A percentile compares a stretch with the other conserved stretches of the same genome.
These are phyloP conservation scores for Salix suchowensis DNA, from an alignment of 345 rosid genomes.

Conservation along the genomic window DNA sequence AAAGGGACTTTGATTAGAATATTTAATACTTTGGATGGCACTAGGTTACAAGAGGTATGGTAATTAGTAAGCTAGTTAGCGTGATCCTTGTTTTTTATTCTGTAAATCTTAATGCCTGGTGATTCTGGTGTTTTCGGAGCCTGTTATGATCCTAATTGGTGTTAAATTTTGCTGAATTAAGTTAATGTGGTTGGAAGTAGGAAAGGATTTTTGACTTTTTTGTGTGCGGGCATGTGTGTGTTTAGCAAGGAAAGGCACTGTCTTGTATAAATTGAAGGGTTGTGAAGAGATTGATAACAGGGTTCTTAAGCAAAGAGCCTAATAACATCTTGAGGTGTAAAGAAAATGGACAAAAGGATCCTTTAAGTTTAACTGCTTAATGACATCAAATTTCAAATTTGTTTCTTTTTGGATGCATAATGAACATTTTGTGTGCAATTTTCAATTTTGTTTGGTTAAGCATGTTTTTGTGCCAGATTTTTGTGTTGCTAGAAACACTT, in stretches of 20 bases:
- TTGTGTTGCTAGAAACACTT: not conserved
- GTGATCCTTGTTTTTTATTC: not conserved
- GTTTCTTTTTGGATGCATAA: not conserved
- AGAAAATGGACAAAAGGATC: not conserved
- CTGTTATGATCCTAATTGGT: not conserved
- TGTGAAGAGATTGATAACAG: not conserved
- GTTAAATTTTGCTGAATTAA: not conserved
- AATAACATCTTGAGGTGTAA: not conserved
- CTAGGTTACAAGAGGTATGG: slow-evolving; percentile 48
- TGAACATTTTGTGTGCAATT: not conserved
- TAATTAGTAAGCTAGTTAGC: not conserved
- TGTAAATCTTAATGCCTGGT: too few relatives aligned
- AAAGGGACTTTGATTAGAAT: slow-evolving; percentile 51
- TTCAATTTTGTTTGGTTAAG: not conserved
- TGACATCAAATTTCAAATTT: not conserved
- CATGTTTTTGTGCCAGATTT: not conserved
- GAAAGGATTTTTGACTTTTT: not conserved
- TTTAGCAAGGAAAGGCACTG: not conserved
- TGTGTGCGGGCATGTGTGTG: not conserved
- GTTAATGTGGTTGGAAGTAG: not conserved
- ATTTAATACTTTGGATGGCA: slow-evolving; percentile 40
- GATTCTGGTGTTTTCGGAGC: not conserved
- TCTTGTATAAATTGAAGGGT: not conserved
- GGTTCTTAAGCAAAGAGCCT: not conserved
- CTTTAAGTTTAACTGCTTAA: not conserved